Evolutionary conservation across 352 stramenopile genomes (phyloP), one percentile per base, ranked within the genome.

Genomic region (Peronospora tabacina): DNA sequence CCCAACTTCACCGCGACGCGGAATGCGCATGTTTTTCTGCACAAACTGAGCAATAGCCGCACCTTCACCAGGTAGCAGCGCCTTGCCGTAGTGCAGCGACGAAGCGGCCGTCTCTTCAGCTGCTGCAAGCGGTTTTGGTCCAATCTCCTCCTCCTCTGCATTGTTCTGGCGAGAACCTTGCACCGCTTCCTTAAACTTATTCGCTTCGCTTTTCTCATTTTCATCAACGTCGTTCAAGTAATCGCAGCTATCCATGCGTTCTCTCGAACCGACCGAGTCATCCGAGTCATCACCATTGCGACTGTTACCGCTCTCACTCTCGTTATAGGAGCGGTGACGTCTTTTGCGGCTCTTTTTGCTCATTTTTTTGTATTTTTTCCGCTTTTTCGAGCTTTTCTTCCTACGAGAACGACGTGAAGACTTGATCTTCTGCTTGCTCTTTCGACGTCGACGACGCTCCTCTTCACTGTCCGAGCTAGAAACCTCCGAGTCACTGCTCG

Each of bases 11-110:
- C 96, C 96, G 73, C 96, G 88, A 43, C 96, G 88, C 16, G 96
- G 96, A 54, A 99, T 98, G 35, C 96, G 94, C 71, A 99, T 96
- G 63, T 98, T 98, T 63, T 98, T 97, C 71, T 99, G 95, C 16
- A 99, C 96, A 61, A 97, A 99, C 65, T 97, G 86, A 11, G 96
- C 95, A 53, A 99, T 97, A 35, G 95, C 95, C 26, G 80, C 86
- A 37, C 90, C 90, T 73, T 97, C 89, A 50, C 96, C 95, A 16
- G 94, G 93, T 5, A 96, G 66, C 35, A 98, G 61, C 15, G 93
- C 90, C 38, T 92, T 91, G 52, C 95, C 94, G 60, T 98, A 98
- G 41, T 94, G 74, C 40, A 86, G 58, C 13, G 62, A 72, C 40
- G 72, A 68, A 35, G 61, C 72, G 19, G 69, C 75, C 8, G 62